phyloP scores from a whole-genome alignment of 208 protist species.

The Blechomonas ayalai region DNA sequence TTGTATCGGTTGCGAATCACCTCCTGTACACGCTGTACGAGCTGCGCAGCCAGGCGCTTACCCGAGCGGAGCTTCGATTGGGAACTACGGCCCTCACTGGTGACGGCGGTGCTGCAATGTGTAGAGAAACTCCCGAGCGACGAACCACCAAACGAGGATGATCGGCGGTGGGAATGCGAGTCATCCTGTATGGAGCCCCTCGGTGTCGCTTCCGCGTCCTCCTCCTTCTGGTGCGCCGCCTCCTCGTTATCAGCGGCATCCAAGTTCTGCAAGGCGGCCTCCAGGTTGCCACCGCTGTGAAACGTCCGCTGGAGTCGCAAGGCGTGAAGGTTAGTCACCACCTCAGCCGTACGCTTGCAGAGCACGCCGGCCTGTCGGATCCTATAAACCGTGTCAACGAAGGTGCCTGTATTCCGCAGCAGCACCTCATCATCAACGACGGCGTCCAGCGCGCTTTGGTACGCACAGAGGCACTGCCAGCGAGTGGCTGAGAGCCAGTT shows the following conservation, averaged over 20 bases:
- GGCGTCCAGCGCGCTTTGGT: neutral
- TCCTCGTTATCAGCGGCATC: neutral
- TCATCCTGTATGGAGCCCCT: too few species aligned
- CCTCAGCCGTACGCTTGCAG: constrained; percentile 2
- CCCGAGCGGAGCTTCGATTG: constrained; percentile 3
- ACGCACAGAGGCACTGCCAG: constrained; percentile 3
- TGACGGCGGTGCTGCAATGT: neutral
- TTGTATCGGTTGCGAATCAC: constrained; percentile 1
- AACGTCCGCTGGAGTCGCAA: constrained; percentile 9
- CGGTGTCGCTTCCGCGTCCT: neutral
- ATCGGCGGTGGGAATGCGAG: too few species aligned
- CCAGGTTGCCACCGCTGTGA: neutral
- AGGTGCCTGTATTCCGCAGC: constrained; percentile 1
- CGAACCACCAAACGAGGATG: neutral
- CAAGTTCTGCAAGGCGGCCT: neutral
- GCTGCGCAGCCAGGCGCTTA: neutral
- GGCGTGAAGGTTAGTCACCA: constrained; percentile 1
- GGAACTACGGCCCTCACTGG: constrained; percentile 3
- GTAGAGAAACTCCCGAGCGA: constrained; percentile 4
- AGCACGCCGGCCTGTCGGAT: constrained; percentile 1
- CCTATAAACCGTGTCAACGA: constrained; percentile 4
- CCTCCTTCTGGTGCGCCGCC: constrained; percentile 5
- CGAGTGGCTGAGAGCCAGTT: constrained; percentile 3
- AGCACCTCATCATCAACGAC: constrained; percentile 10
- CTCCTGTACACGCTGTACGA: neutral